Percentiles rank a stretch among this genome's conserved stretches.
phyloP scores from a whole-genome alignment of 2,329 filamentous ascomycete genomes.

The Botrytis paeoniae region DNA sequence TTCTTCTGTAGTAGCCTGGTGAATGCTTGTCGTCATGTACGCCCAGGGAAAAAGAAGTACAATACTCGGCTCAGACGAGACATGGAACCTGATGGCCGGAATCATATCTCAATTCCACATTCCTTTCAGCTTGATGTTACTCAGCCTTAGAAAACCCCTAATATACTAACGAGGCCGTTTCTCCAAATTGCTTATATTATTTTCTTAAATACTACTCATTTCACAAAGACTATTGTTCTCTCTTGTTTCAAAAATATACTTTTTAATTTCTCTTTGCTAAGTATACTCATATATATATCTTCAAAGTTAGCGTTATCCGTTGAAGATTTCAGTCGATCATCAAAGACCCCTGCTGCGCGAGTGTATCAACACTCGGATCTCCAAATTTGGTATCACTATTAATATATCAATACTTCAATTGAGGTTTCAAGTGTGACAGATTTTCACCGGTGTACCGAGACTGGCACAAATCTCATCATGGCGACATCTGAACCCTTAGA shows the following conservation, averaged over 20 bases:
- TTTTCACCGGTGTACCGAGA: slow-evolving; percentile 3
- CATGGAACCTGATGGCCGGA: slow-evolving; percentile 9
- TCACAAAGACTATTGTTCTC: slow-evolving; percentile 4
- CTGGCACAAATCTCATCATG: slow-evolving; percentile 8
- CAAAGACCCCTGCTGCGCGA: background rate
- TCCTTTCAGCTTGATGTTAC: slow-evolving; percentile 19
- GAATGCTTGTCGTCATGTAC: slow-evolving; percentile 15
- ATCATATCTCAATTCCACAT: slow-evolving; percentile 12
- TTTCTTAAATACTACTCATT: slow-evolving; percentile 1
- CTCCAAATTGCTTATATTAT: background rate
- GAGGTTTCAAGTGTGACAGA: background rate
- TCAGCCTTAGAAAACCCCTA: slow-evolving; percentile 10
- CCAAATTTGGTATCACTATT: background rate
- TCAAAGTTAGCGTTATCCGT: background rate
- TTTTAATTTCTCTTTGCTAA: background rate
- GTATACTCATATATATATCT: background rate
- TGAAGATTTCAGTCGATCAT: background rate
- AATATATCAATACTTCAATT: background rate
- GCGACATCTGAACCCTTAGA: slow-evolving; percentile 2
- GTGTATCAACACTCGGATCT: background rate
- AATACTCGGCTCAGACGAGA: slow-evolving; percentile 11
- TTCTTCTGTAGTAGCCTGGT: background rate
- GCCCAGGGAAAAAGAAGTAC: background rate
- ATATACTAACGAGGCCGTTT: slow-evolving; percentile 10
- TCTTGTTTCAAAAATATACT: background rate